Conservation (phyloP, 169 alveolate genomes). For the Cryptosporidium felis region DNA sequence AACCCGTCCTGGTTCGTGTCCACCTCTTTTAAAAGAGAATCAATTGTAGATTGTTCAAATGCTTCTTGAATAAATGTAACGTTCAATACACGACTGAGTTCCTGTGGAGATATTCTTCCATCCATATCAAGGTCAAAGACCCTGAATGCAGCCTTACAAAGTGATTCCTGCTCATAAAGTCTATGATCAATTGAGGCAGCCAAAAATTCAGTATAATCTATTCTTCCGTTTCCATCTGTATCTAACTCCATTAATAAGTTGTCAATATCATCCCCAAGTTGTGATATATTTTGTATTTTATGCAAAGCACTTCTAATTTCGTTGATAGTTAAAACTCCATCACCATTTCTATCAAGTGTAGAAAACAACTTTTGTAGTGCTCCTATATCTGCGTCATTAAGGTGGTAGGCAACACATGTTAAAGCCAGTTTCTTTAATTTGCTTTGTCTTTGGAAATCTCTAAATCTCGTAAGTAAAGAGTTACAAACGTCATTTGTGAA, state of each 20-base stretch:
- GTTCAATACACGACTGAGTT: slow-evolving; percentile 77
- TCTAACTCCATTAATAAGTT: slow-evolving; percentile 83
- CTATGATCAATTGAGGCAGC: slow-evolving; percentile 92
- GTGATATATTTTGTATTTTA: slow-evolving; percentile 44
- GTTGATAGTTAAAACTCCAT: slow-evolving; percentile 85
- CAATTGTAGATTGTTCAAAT: slow-evolving; percentile 77
- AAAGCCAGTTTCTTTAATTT: slow-evolving; percentile 91
- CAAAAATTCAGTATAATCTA: slow-evolving; percentile 93
- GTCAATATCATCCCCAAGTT: slow-evolving; percentile 77
- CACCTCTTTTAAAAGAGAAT: slow-evolving; percentile 81
- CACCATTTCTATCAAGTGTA: slow-evolving; percentile 90
- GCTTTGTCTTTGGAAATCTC: slow-evolving; percentile 85
- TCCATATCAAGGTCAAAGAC: slow-evolving; percentile 90
- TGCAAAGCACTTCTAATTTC: slow-evolving; percentile 69
- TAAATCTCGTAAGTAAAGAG: slow-evolving; percentile 83
- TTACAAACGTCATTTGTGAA: slow-evolving; percentile 70
- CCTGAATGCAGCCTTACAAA: slow-evolving; percentile 89
- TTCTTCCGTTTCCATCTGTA: slow-evolving; percentile 89
- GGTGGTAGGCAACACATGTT: slow-evolving; percentile 92
- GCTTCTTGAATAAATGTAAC: slow-evolving; percentile 78
- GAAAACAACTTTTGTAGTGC: slow-evolving; percentile 87
- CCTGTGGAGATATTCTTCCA: slow-evolving; percentile 88
- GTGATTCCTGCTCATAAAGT: slow-evolving; percentile 83
- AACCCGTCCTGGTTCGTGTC: slow-evolving; percentile 81
- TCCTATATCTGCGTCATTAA: slow-evolving; percentile 87